Conservation (phyloP, 164 flowering plant genomes). For the Vitis riparia region DNA sequence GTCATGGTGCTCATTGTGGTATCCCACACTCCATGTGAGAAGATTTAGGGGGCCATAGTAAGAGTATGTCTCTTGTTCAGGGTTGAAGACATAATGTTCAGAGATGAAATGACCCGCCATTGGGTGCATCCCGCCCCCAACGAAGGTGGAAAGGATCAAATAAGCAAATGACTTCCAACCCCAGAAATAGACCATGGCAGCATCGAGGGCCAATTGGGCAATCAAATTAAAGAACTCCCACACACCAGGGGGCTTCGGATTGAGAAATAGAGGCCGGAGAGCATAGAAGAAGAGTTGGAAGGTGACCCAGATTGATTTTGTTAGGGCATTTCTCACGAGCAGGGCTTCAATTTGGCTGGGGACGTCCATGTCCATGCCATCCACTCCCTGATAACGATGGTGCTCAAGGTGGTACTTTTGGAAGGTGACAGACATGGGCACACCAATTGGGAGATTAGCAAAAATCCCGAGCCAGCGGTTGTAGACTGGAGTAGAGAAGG, state of each 20-base stretch:
- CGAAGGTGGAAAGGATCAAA: constrained; percentile 85
- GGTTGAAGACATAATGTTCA: constrained; percentile 87
- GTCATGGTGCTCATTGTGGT: constrained; percentile 99
- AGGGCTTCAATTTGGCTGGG: constrained; percentile 72
- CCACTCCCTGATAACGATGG: constrained; percentile 91
- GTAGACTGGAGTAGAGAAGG: constrained; percentile 81
- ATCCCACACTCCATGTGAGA: constrained; percentile 91
- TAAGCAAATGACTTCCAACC: constrained; percentile 82
- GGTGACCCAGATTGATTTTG: constrained; percentile 86
- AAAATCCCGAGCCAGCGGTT: constrained; percentile 97
- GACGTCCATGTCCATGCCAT: constrained; percentile 91
- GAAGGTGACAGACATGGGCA: constrained; percentile 96
- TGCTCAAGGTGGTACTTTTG: constrained; percentile 97
- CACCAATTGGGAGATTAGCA: constrained; percentile 93
- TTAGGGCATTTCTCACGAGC: constrained; percentile 53
- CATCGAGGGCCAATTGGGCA: constrained; percentile 69
- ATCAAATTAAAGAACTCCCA: constrained; percentile 85
- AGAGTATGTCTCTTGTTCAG: constrained; percentile 89
- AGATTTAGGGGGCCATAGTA: constrained; percentile 92
- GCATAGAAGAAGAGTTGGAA: constrained; percentile 95
- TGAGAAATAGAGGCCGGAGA: constrained; percentile 82
- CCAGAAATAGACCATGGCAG: constrained; percentile 61
- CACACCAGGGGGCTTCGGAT: constrained; percentile 92
- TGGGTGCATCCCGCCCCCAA: constrained; percentile 98
- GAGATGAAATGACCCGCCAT: constrained; percentile 98